Conservation (phyloP, 179 eudicot species). For the Beta macrorhiza region DNA sequence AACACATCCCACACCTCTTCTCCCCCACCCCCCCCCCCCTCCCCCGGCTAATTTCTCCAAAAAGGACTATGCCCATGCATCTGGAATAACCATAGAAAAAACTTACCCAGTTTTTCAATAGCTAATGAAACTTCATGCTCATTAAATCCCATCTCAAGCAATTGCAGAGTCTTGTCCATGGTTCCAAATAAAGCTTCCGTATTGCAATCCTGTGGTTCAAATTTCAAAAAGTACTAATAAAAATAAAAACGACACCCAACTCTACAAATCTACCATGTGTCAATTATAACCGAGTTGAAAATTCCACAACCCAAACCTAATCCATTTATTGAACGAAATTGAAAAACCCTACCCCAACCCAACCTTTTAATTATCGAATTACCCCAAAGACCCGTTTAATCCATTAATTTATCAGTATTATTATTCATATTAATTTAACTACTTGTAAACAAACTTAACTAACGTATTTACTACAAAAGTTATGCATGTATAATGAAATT, state of each 20-base stretch:
- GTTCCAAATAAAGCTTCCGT: slow-evolving; percentile 78
- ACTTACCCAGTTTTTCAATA: slow-evolving; percentile 79
- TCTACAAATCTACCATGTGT: background rate
- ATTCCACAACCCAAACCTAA: too few species aligned
- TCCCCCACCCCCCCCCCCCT: too few species aligned
- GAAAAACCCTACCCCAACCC: too few species aligned
- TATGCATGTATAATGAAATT: too few species aligned
- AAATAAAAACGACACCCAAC: background rate
- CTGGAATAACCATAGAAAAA: background rate
- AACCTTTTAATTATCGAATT: too few species aligned
- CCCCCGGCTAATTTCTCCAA: background rate
- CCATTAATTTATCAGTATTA: too few species aligned
- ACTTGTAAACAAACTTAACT: too few species aligned
- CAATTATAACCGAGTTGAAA: too few species aligned
- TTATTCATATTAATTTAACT: too few species aligned
- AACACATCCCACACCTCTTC: background rate
- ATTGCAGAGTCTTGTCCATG: slow-evolving; percentile 77
- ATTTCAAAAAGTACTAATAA: slow-evolving; percentile 11
- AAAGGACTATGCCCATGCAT: background rate
- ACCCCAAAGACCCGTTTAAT: too few species aligned
- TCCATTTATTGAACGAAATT: too few species aligned
- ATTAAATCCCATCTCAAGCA: slow-evolving; percentile 84
- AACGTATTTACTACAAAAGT: too few species aligned
- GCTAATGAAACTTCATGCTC: slow-evolving; percentile 84
- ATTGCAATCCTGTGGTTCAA: slow-evolving; percentile 45